These are phyloP conservation scores for Plasmodium relictum DNA, from an alignment of 169 alveolate genomes.

Conservation along the genomic window DNA sequence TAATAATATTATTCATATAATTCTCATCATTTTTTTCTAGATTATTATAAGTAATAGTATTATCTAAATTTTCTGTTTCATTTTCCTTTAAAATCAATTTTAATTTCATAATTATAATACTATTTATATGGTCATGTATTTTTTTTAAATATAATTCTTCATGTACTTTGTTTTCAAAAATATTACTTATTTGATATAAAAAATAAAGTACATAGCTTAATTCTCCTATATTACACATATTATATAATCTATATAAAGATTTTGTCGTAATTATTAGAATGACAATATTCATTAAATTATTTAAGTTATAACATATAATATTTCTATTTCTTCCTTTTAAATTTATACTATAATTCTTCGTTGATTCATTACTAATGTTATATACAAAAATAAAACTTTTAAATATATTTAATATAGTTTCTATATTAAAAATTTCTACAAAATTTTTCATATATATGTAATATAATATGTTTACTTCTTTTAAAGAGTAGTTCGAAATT, in stretches of 20 bases:
- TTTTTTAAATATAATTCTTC: conserved; percentile 53
- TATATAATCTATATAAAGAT: conserved; percentile 20
- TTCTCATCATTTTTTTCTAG: no score
- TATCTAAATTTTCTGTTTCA: background rate
- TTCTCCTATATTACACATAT: conserved; percentile 16
- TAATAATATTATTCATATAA: no score
- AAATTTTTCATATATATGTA: conserved; percentile 44
- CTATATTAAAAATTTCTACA: conserved; percentile 46
- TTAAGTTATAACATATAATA: conserved; percentile 25
- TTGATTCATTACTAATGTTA: conserved; percentile 38
- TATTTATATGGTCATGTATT: conserved; percentile 27
- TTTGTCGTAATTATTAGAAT: conserved; percentile 27
- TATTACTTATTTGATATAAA: conserved; percentile 50
- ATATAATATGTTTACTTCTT: conserved; percentile 48
- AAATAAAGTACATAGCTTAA: conserved; percentile 30
- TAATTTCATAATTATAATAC: conserved; percentile 26
- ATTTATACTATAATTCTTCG: conserved; percentile 11
- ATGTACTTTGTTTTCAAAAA: conserved; percentile 23
- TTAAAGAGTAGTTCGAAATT: conserved; percentile 23
- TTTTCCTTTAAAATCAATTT: conserved; percentile 10
- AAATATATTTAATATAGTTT: conserved; percentile 42
- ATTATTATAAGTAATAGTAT: background rate
- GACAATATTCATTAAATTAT: conserved; percentile 23
- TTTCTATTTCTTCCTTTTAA: background rate
- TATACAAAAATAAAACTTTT: conserved; percentile 44